A percentile compares a stretch with the other conserved stretches of the same genome.
These are phyloP conservation scores for Jatropha multifida DNA, from an alignment of 441 rosid species.

Conservation along the genomic window DNA sequence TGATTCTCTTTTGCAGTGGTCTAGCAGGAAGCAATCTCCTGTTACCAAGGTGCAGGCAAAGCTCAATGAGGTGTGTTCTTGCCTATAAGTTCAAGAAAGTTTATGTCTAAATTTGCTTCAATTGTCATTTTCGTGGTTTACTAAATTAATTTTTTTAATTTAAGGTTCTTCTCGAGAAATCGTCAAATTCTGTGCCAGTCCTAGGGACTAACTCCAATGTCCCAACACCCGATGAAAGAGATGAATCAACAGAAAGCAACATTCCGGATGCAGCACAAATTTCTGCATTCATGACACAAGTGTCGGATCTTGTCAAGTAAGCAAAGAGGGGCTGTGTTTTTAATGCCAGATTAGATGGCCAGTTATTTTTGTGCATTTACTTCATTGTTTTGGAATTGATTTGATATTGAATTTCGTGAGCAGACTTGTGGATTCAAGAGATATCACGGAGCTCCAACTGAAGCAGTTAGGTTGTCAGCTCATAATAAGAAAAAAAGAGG, in stretches of 20 bases:
- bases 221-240: constrained; percentile 40
- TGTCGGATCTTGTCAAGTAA: constrained; percentile 85
- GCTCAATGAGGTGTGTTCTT: constrained; percentile 56
- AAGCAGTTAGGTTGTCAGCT: constrained; percentile 85
- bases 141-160: constrained; percentile 16
- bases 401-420: constrained; percentile 15
- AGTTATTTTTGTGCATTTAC: neutral
- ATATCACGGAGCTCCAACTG: constrained; percentile 76
- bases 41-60: constrained; percentile 44
- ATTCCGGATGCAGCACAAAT: constrained; percentile 53
- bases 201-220: constrained; percentile 31
- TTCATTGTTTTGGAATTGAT: constrained; percentile 15
- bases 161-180: constrained; percentile 47
- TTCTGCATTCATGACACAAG: constrained; percentile 78
- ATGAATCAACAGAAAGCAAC: constrained; percentile 27
- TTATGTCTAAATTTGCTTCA: constrained; percentile 12
- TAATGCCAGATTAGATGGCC: neutral
- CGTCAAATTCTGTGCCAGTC: constrained; percentile 51
- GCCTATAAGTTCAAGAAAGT: neutral
- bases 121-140: neutral
- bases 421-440: constrained; percentile 94
- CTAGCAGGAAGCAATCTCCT: constrained; percentile 41
- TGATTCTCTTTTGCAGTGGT: constrained; percentile 36
- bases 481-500: constrained; percentile 80
- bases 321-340: constrained; percentile 25